Percentiles rank a stretch among this genome's conserved stretches.
These are phyloP conservation scores for Pseudogymnoascus verrucosus DNA, from an alignment of 2,329 filamentous ascomycete species.

Conservation along the genomic window DNA sequence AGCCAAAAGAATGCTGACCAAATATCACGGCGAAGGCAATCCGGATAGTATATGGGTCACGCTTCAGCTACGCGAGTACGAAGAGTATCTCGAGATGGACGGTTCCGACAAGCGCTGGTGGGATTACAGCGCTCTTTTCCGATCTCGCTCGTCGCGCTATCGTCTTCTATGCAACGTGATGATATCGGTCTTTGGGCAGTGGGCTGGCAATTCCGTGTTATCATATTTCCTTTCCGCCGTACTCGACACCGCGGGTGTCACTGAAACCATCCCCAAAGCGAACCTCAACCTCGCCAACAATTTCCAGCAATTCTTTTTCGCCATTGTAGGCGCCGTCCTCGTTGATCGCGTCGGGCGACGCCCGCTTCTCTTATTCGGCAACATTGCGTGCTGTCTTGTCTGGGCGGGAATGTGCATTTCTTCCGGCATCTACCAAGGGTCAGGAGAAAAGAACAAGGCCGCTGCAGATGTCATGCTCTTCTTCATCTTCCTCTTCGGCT, in stretches of 20 bases:
- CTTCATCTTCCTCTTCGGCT: conserved; percentile 47
- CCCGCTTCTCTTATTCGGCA: conserved; percentile 44
- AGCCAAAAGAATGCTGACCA: conserved; percentile 35
- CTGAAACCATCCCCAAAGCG: conserved; percentile 38
- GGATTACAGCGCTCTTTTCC: conserved; percentile 47
- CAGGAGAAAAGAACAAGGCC: conserved; percentile 24
- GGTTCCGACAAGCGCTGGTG: conserved; percentile 48
- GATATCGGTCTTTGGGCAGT: conserved; percentile 44
- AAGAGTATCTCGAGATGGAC: conserved; percentile 41
- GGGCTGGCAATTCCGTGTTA: conserved; percentile 33
- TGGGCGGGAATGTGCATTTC: conserved; percentile 45
- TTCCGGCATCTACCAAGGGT: conserved; percentile 31
- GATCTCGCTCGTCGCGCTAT: conserved; percentile 39
- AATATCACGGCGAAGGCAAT: conserved; percentile 45
- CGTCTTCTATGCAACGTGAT: conserved; percentile 44
- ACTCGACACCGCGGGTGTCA: conserved; percentile 43
- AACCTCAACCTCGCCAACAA: conserved; percentile 48
- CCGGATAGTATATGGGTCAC: conserved; percentile 42
- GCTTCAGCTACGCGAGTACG: conserved; percentile 41
- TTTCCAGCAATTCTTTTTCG: conserved; percentile 46
- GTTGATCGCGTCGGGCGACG: conserved; percentile 52
- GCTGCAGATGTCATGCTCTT: conserved; percentile 20
- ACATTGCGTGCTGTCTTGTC: conserved; percentile 39
- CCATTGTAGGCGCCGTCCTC: conserved; percentile 46
- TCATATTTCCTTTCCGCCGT: conserved; percentile 50